A percentile compares a stretch with the other conserved stretches of the same genome.
These are phyloP conservation scores for Cornus suecica DNA, from an alignment of 148 eudicot genomes.

Conservation along the genomic window DNA sequence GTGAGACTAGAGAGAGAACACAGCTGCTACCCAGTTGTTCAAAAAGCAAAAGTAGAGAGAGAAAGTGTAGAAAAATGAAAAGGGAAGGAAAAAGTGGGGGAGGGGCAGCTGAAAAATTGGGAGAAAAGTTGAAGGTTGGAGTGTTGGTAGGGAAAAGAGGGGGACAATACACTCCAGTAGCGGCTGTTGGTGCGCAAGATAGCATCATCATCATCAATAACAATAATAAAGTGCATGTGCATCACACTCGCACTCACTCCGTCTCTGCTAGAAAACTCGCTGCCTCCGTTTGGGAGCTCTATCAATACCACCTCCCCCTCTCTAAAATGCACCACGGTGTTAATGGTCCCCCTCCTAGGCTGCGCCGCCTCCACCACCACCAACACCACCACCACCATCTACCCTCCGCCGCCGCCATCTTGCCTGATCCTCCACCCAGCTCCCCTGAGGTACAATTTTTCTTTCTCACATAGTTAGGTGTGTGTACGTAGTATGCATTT, in stretches of 20 bases:
- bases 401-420: neutral
- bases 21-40: neutral
- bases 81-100: slow-evolving; percentile 28
- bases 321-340: slow-evolving; percentile 40
- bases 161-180: slow-evolving; percentile 38
- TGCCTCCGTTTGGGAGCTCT: slow-evolving; percentile 46
- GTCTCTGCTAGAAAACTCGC: slow-evolving; percentile 48
- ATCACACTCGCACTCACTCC: no score
- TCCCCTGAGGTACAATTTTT: slow-evolving; percentile 39
- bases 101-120: slow-evolving; percentile 45
- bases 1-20: slow-evolving; percentile 6
- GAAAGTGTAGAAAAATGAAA: slow-evolving; percentile 22
- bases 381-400: slow-evolving; percentile 19
- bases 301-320: slow-evolving; percentile 32
- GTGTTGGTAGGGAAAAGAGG: slow-evolving; percentile 37
- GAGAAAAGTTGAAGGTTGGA: slow-evolving; percentile 45
- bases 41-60: neutral
- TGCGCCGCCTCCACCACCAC: slow-evolving; percentile 36
- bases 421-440: slow-evolving; percentile 34
- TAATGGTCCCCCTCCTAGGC: slow-evolving; percentile 20
- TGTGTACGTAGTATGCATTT: no score
- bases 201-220: neutral
- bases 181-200: slow-evolving; percentile 13
- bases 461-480: neutral
- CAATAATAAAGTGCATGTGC: neutral